phyloP scores from a whole-genome alignment of 2,329 filamentous ascomycete species.

The Penicillium sp. region DNA sequence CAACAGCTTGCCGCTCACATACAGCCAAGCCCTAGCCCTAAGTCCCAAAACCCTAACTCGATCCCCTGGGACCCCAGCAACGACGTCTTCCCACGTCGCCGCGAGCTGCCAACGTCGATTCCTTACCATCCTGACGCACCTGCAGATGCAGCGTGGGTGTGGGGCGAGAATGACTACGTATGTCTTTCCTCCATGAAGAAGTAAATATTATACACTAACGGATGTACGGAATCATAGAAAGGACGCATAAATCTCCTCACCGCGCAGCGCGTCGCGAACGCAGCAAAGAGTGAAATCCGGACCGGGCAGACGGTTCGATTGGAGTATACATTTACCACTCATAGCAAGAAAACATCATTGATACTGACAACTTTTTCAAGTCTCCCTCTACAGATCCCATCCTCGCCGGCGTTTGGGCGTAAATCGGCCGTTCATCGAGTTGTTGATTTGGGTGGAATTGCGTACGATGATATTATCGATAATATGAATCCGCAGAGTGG shows the following conservation, averaged over 20 bases:
- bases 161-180: slow-evolving; percentile 55
- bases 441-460: slow-evolving; percentile 38
- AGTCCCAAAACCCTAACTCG: slow-evolving; percentile 22
- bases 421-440: slow-evolving; percentile 54
- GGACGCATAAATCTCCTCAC: slow-evolving; percentile 55
- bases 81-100: slow-evolving; percentile 50
- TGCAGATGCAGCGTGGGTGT: slow-evolving; percentile 57
- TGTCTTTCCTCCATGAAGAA: slow-evolving; percentile 12
- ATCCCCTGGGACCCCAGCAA: slow-evolving; percentile 54
- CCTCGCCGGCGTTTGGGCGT: slow-evolving; percentile 51
- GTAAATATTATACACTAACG: background rate
- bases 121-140: slow-evolving; percentile 48
- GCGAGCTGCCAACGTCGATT: slow-evolving; percentile 45
- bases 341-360: background rate
- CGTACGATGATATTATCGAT: slow-evolving; percentile 43
- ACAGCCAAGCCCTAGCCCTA: background rate
- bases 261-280: slow-evolving; percentile 51
- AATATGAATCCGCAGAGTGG: slow-evolving; percentile 47
- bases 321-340: slow-evolving; percentile 36
- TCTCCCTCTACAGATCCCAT: slow-evolving; percentile 51
- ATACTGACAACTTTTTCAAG: slow-evolving; percentile 23
- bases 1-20: no score
- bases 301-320: slow-evolving; percentile 55
- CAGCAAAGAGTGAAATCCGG: slow-evolving; percentile 48
- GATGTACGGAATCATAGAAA: slow-evolving; percentile 16